Evolutionary conservation across 1,284 basidiomycete genomes (phyloP), one percentile per base, ranked within the genome.

Genomic region (Ganoderma meredithae): DNA sequence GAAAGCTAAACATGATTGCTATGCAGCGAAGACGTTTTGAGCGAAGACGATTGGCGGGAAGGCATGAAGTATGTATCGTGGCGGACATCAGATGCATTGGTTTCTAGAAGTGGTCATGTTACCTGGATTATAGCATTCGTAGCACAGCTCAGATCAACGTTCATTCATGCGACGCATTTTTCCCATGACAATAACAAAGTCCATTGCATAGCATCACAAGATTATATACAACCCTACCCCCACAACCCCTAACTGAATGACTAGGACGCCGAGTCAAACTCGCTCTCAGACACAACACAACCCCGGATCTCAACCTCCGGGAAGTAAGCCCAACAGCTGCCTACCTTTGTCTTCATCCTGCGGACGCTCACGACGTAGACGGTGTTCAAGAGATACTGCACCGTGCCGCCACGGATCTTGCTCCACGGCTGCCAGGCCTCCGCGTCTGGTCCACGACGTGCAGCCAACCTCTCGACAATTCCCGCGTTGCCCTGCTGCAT

Each of bases 1-100:
- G 58, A 60, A 13, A 22, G 44, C 3, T 27, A n/a, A 13, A 25
- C 36, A n/a, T n/a, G n/a, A n/a, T n/a, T n/a, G n/a, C n/a, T n/a
- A n/a, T n/a, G 27, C 33, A 2, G 31, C 15, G 55, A 36, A 53
- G 15, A 43, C 25, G 31, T 39, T 15, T n/a, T 67, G 58, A 56
- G 66, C 13, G 66, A 67, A 44, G 62, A 67, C 43, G 36, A 63
- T 36, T 67, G 66, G 66, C 63, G 63, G 58, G 27, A 53, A 8
- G 47, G 10, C 47, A 6, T 3, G n/a, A 49, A 8, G 22, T 49
- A 25, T 49, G n/a, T 47, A 8, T 9, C 9, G 44, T n/a, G n/a
- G 19, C n/a, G 7, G 44, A 47, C 19, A n/a, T 47, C 44, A 9
- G n/a, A 10, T 15, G 7, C 44, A n/a, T n/a, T 13, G 6, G 5